Evolutionary conservation across 495 filamentous ascomycete species (phyloP).

Genomic region (Aspergillus diversus): DNA sequence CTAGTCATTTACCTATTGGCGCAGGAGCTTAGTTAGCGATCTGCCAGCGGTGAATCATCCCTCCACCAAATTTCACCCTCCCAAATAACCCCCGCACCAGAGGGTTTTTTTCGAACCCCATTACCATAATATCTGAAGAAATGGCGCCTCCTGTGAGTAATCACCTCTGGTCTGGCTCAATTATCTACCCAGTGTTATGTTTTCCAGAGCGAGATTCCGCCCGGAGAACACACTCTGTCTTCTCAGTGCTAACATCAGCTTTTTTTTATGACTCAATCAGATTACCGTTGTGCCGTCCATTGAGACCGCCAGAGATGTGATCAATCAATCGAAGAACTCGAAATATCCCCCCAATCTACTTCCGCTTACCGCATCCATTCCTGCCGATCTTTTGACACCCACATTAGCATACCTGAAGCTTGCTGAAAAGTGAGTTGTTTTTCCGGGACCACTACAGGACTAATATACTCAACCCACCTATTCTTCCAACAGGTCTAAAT

Average conservation of each 20-base stretch:
- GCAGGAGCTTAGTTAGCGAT: constrained; percentile 1
- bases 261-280: constrained; percentile 36
- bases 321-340: constrained; percentile 51
- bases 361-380: constrained; percentile 81
- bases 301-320: constrained; percentile 51
- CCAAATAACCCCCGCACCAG: constrained; percentile 16
- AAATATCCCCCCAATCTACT: constrained; percentile 77
- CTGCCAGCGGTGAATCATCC: constrained; percentile 6
- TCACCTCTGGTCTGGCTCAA: background rate
- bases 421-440: constrained; percentile 63
- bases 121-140: constrained; percentile 11
- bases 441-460: constrained; percentile 12
- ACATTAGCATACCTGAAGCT: constrained; percentile 91
- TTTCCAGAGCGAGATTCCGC: background rate
- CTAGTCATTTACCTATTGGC: background rate
- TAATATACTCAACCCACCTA: constrained; percentile 16
- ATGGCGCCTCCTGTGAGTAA: constrained; percentile 46
- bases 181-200: background rate
- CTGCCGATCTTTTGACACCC: constrained; percentile 90
- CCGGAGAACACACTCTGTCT: background rate
- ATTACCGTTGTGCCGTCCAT: constrained; percentile 45
- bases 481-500: constrained; percentile 39
- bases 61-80: constrained; percentile 18
- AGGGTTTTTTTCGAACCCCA: constrained; percentile 2
- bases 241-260: constrained; percentile 16